Evolutionary conservation across 805 yeast species (phyloP).

Genomic region (Alloascoidea africana): DNA sequence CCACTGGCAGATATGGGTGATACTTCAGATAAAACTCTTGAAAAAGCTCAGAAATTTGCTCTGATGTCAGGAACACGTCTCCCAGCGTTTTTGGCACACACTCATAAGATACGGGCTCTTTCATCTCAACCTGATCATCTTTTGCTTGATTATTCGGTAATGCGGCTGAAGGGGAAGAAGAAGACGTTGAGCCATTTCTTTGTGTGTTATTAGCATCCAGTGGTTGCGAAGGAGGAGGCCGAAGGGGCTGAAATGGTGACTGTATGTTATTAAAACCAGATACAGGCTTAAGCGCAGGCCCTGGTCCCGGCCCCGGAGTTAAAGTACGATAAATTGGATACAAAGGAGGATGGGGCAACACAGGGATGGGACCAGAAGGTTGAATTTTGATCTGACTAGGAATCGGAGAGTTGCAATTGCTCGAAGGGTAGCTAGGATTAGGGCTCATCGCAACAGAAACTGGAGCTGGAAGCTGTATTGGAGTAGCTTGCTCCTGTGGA

Average conservation of each 20-base stretch:
- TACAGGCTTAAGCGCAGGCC: too few species aligned
- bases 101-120: not conserved
- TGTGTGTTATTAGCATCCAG: too few species aligned
- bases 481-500: slow-evolving; percentile 2
- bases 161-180: slow-evolving; percentile 9
- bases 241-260: slow-evolving; percentile 4
- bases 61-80: slow-evolving; percentile 43
- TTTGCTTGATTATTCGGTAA: slow-evolving; percentile 1
- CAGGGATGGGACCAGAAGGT: too few species aligned
- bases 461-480: slow-evolving; percentile 4
- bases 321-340: too few species aligned
- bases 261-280: too few species aligned
- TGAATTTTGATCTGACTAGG: too few species aligned
- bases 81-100: slow-evolving; percentile 66
- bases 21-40: slow-evolving; percentile 60
- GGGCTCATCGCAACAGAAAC: too few species aligned
- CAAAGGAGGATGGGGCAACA: too few species aligned
- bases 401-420: too few species aligned
- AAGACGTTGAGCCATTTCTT: slow-evolving; percentile 6
- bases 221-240: not conserved
- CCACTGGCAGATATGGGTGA: slow-evolving; percentile 79
- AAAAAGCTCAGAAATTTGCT: slow-evolving; percentile 46
- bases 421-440: too few species aligned
- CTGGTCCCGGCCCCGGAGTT: too few species aligned
- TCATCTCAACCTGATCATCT: not conserved